Conservation (phyloP, 371 early-diverging fungal species). For the Mucor circinelloides region DNA sequence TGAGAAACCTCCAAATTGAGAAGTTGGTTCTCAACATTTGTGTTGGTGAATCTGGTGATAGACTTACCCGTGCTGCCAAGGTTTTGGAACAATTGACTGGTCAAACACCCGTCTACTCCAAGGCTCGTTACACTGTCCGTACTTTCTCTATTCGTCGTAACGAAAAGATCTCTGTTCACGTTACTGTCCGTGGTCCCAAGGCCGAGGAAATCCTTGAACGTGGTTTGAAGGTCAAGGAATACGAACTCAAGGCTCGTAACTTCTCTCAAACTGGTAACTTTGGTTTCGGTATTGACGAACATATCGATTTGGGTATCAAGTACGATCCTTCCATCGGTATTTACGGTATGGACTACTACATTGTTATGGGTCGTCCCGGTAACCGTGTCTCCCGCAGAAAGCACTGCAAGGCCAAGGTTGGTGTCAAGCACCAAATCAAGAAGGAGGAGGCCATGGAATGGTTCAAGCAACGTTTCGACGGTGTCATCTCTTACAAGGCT, state of each 20-base stretch:
- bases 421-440: constrained; percentile 92
- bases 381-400: constrained; percentile 96
- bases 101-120: constrained; percentile 99
- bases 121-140: constrained; percentile 99
- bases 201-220: constrained; percentile 96
- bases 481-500: constrained; percentile 79
- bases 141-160: constrained; percentile 99
- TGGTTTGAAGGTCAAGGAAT: constrained; percentile 99
- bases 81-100: constrained; percentile 99
- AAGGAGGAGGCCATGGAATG: constrained; percentile 86
- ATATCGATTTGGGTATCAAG: constrained; percentile 99
- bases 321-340: constrained; percentile 99
- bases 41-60: constrained; percentile 99
- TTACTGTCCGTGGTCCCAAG: constrained; percentile 95
- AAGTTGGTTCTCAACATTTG: constrained; percentile 99
- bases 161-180: constrained; percentile 99
- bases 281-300: constrained; percentile 99
- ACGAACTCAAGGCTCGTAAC: constrained; percentile 95
- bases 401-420: constrained; percentile 87
- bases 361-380: constrained; percentile 98
- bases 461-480: constrained; percentile 92
- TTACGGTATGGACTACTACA: constrained; percentile 98
- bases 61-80: constrained; percentile 99
- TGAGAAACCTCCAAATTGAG: constrained; percentile 97
- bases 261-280: constrained; percentile 99